Evolutionary conservation across 176 grass and related monocot genomes (phyloP), one percentile per base, ranked within the genome.

Genomic region (Puccinellia tenuiflora): DNA sequence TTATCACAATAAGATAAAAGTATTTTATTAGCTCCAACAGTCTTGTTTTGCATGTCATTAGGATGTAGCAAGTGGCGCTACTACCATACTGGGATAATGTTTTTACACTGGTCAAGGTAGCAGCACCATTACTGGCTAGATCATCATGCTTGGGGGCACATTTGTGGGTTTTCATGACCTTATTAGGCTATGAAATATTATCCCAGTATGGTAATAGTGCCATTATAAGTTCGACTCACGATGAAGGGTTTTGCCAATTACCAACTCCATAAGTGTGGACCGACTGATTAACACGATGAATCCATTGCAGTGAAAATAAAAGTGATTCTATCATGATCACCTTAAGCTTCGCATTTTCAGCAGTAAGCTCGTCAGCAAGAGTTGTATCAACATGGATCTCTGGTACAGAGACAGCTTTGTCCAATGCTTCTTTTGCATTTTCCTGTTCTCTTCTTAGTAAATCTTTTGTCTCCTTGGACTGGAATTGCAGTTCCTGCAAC

Each of bases 291-390:
- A 62, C 37, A 1, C 25, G 38, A 72, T 50, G 30, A 87, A 84
- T 48, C 26, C 55, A 78, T 21, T 79, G 74, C 25, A 64, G 18
- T 83, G 33, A 61, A 83, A 14, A 79, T 45, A 29, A 79, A 64
- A 85, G 37, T 68, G 20, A 47, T 67, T 68, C 46, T 45, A 56
- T 35, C 39, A 61, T 51, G 51, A 52, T 80, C 81, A 98, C 96
- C 96, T 98, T 96, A 57, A 98, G 91, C 64, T 90, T 91, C 21
- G 78, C 87, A 89, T 98, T 98, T 90, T 98, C 96, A 75, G 85
- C 87, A 88, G 91, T 96, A 64, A 95, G 80, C 80, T 92, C 84
- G 87, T 93, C 87, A 68, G 90, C 73, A 38, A 85, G 80, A 88
- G 89, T 76, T 78, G 87, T 90, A 93, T 99, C 96, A 87, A 90